Base-by-base conservation (phyloP, 176 grass and related monocot genomes). In the Chrysopogon serrulatus region DNA sequence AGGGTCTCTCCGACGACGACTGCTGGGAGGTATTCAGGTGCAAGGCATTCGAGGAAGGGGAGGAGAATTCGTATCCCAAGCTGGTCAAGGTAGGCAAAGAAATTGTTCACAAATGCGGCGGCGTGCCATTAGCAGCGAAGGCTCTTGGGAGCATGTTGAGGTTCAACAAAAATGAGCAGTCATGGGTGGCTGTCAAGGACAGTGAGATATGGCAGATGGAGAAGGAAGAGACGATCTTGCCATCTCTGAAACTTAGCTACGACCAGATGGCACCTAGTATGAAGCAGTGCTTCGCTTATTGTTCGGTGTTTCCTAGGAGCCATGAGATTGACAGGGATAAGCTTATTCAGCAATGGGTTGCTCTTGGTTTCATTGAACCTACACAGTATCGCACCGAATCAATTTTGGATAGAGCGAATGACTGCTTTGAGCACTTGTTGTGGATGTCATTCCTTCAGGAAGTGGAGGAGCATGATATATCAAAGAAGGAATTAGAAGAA, bases 401-500 rank as follows among this genome's bases (percentile, higher is more conserved):
- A 5, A 56, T 84, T 81, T 65, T 49, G 34, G 71, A 92, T 47
- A 78, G 73, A 64, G 88, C 82, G 1, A 74, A 77, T 14, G 88
- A 95, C 45, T 92, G 80, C 66, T 88, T 95, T 3, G 30, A 92
- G 82, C 71, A 86, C 39, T 74, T 95, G 10, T 15, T 60, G 40
- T 86, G 87, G 88, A 95, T 90, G 71, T 90, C 93, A 17, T 92
- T 92, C 72, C 28, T 92, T 75, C 86, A 92, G 77, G 88, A 87
- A 68, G 65, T 86, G 34, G 76, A 90, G 39, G 86, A 88, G 19
- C 59, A 32, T n/a, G 61, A 79, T 62, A 40, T 82, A n/a, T 69
- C 62, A 23, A 69, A 87, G 63, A 85, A 83, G 17, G 56, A 77
- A 73, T 6, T 84, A 74, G 79, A 42, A 1, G 84, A 86, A 83